Base-by-base conservation (phyloP, 441 rosid species). In the Sinapis alba region DNA sequence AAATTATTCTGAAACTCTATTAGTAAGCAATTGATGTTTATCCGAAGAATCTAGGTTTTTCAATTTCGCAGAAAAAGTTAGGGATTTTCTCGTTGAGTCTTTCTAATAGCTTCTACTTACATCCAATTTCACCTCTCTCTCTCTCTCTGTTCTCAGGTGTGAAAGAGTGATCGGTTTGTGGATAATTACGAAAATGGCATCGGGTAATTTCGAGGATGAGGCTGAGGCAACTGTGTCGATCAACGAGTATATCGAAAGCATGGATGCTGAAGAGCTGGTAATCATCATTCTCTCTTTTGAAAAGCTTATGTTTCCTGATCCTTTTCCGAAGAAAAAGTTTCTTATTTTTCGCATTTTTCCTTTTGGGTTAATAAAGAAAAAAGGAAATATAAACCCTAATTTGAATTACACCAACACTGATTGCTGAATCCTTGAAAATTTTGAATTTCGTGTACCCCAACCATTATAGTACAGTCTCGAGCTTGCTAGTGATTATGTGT, bases 221-320 rank as follows among this genome's bases (percentile, higher is more conserved):
- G 82, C 76, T 8, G 92, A 86, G 64, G 86, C 73, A 62, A 88
- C 91, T 28, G 57, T 89, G 18, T 79, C 97, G 36, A 89, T 93
- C 71, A 43, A 85, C 8, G 98, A 93, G 77, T 93, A 90, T 66
- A 88, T 93, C 61, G 72, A 89, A 56, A 76, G 84, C 26, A 85
- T 91, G 54, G 95, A 93, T 71, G 95, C 86, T 0, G 88, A 90
- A 83, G 97, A 90, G 78, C 81, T 93, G 87, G 98, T 93, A 83
- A 74, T 58, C 5, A 16, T 9, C 3, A 36, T 34, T 26, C 24
- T 68, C 24, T 68, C 20, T 68, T 26, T 23, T 73, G 24, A 20
- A 8, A 54, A 77, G 47, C 70, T 71, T 73, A 16, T 56, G 45
- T 34, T 43, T 27, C 7, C 32, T 67, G 43, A 62, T 50, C 51